Base-by-base conservation (phyloP, 2,329 filamentous ascomycete genomes). In the Herpotrichia juniperi region DNA sequence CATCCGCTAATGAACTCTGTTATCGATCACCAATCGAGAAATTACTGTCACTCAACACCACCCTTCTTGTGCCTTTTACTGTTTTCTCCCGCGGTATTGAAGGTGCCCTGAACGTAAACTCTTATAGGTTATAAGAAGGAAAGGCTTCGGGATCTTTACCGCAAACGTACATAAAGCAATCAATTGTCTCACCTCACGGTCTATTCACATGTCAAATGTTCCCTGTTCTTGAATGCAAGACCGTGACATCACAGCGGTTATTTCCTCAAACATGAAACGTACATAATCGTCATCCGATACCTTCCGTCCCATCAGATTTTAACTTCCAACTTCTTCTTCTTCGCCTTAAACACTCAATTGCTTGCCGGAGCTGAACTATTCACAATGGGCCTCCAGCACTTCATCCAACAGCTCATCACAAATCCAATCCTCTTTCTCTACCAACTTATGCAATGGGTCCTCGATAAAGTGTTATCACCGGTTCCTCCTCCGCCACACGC, bases 401-500 rank as follows among this genome's bases (percentile, higher is more conserved):
- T 57, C 4, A 12, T 67, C 11, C 53, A 65, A 46, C 59, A 67
- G 26, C 51, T 76, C 43, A 50, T 76, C 45, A 74, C 74, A 40
- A 65, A 68, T 34, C 75, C 77, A 1, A 72, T 90, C 39, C 69
- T 85, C 24, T 86, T 87, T 61, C 51, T 88, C 45, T 91, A 87
- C 71, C 80, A 86, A 55, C 49, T 90, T 25, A 71, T 86, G 30
- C 88, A 92, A 79, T 86, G 80, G 76, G 56, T 89, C 7, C 75
- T 88, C 1, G 79, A 82, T 61, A 81, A 81, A 59, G 62, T 91
- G 26, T 83, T 96, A 46, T 87, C 90, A 0, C 90, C 91, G 0
- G 79, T 76, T 4, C 86, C 90, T 4, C 90, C 90, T 0, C 79
- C 81, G 2, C 83, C 86, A 0, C 77, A 81, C 54, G 73, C 78